Evolutionary conservation across 176 grass and related monocot genomes (phyloP).

Genomic region (Microstegium vimineum): DNA sequence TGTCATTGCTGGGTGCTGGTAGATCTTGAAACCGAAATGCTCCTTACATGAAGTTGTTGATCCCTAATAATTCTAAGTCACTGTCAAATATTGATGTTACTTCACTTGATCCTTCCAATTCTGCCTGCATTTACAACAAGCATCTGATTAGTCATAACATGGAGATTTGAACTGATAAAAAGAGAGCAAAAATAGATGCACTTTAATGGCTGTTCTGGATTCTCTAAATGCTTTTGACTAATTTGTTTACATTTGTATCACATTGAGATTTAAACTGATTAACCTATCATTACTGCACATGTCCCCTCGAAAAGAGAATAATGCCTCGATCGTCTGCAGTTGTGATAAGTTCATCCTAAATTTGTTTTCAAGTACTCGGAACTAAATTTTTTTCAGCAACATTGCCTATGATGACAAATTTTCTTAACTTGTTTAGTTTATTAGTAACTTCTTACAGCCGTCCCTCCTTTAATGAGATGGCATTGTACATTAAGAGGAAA

Average conservation of each 20-base stretch:
- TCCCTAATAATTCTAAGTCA: conserved; percentile 47
- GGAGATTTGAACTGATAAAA: conserved; percentile 5
- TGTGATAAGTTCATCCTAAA: background rate
- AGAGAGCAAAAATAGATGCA: background rate
- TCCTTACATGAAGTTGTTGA: conserved; percentile 31
- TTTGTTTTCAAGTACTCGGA: background rate
- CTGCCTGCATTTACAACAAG: conserved; percentile 42
- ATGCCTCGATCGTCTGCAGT: background rate
- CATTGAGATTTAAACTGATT: background rate
- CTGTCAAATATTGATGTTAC: conserved; percentile 45
- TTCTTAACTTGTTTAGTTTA: conserved; percentile 6
- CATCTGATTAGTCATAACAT: conserved; percentile 8
- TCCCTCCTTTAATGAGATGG: background rate
- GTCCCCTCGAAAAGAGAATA: background rate
- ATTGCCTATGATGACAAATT: conserved; percentile 6
- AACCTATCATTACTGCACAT: background rate
- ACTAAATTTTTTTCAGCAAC: background rate
- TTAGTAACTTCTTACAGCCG: conserved; percentile 48
- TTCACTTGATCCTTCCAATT: conserved; percentile 46
- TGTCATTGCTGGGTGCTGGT: background rate
- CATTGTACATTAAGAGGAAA: background rate
- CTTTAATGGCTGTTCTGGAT: background rate
- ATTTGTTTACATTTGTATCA: background rate
- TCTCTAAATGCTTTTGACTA: no score
- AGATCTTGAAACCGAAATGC: background rate